Evolutionary conservation across 345 rosid genomes (phyloP), one percentile per base, ranked within the genome.

Genomic region (Ailanthus altissimus): DNA sequence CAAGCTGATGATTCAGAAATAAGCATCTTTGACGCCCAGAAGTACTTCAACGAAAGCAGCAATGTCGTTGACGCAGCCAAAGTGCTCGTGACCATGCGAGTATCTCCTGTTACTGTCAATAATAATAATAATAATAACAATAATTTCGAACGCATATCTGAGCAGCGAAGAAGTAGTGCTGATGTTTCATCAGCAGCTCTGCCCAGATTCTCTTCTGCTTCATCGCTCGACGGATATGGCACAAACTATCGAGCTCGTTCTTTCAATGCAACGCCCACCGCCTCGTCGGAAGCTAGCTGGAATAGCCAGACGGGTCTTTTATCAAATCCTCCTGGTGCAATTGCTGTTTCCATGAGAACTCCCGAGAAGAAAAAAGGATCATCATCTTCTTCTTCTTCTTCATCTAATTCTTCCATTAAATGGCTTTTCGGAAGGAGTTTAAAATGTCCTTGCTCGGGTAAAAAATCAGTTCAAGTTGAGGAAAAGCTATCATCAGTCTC

Each of bases 271-370:
- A 87, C 89, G 11, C 92, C 94, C 8, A 91, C 89, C 54, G 87
- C 91, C 46, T 92, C 97, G 1, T 94, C 94, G 1, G 97, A 94
- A 81, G 97, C 92, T 14, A 94, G 97, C 68, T 94, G 97, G 97
- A 94, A 94, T 72, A 92, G 97, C 82, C 94, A 90, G 86, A 88
- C 89, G 21, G 98, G 97, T 23, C 77, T 91, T 65, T 73, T 94
- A 57, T 68, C 84, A 5, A 89, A 80, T 77, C 97, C 94, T 21
- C 91, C 93, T 0, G 94, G 93, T 6, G 87, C 87, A 56, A 26
- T 80, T 16, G 76, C 83, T 4, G 83, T 89, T 11, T 82, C 89
- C 23, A 75, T 88, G 70, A 77, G 78, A 32, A 85, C 81, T 50
- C 83, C 82, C 45, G 62, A 67, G 57, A 82, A 72, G 81, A 83